Evolutionary conservation across 306 rosid species (phyloP), one percentile per base, ranked within the genome.

Genomic region (Ochetophila trinervis): DNA sequence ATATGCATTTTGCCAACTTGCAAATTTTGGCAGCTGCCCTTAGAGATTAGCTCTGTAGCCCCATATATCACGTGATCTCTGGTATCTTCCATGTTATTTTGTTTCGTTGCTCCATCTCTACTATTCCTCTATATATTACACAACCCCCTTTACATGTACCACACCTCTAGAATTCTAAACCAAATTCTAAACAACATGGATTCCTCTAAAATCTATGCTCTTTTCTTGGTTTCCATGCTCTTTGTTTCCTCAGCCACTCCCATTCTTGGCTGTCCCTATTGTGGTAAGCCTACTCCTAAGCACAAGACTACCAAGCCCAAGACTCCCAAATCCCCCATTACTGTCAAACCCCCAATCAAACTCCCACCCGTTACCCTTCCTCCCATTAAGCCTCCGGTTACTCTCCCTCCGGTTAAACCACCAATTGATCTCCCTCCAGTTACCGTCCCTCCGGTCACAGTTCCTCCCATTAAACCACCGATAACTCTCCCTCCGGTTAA

Each of bases 41-140:
- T 71, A 53, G 68, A 62, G 50, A 65, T 35, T 59, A 53, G 66
- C 60, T 42, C 27, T 73, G 16, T 61, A 71, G 82, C 82, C 90
- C 90, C 83, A 80, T 81, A 73, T 85, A n/a, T 89, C 96, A 89
- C 95, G 93, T 89, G 95, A 85, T 76, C 73, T 63, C 73, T 63
- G 76, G 77, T 47, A 71, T 68, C 62, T 63, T 19, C 0, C 20
- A 36, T 53, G 57, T 23, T 62, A 49, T 79, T 82, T 85, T 83
- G 91, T 87, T 77, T 74, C 35, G 79, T 86, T 79, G 60, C 65
- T 16, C 65, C n/a, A n/a, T 67, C 74, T 1, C 68, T 62, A 54
- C 60, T 59, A 37, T 65, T 32, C 66, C 45, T 35, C 35, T 42
- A 16, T 50, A 72, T 72, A 72, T 63, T 68, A 74, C 71, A 63